phyloP scores from a whole-genome alignment of 1,139 yeast genomes.

The Yamadazyma oceani region DNA sequence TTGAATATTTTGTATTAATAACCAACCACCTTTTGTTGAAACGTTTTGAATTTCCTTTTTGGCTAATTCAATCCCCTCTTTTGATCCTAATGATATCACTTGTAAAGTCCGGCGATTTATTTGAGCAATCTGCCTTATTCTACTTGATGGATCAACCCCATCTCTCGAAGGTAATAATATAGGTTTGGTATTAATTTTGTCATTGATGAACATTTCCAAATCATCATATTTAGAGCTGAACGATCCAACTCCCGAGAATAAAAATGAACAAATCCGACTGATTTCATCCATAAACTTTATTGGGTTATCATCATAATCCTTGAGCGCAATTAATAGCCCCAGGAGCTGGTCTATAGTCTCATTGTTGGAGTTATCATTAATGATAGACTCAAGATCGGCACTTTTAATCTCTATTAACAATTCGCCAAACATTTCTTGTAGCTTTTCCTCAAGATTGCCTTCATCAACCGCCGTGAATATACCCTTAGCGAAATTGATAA shows the following conservation, averaged over 20 bases:
- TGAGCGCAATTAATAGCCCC: conserved; percentile 2
- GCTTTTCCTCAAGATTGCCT: conserved; percentile 5
- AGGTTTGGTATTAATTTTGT: conserved; percentile 24
- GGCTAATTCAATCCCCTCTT: conserved; percentile 62
- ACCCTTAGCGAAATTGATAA: conserved; percentile 15
- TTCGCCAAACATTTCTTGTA: neutral
- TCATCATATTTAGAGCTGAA: conserved; percentile 27
- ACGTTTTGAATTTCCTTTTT: conserved; percentile 51
- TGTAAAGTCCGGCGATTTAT: conserved; percentile 24
- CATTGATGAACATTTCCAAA: conserved; percentile 22
- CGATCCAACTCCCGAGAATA: conserved; percentile 25
- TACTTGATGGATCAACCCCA: conserved; percentile 67
- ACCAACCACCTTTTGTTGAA: conserved; percentile 57
- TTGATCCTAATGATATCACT: conserved; percentile 73
- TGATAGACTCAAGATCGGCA: neutral
- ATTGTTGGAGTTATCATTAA: conserved; percentile 2
- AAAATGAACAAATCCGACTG: conserved; percentile 17
- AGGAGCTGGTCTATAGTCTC: neutral
- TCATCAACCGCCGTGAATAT: conserved; percentile 6
- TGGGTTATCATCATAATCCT: conserved; percentile 13
- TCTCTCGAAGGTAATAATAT: conserved; percentile 58
- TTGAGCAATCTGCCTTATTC: conserved; percentile 47
- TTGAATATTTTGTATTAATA: conserved; percentile 76
- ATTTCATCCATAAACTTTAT: conserved; percentile 19
- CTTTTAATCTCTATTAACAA: conserved; percentile 3